Conservation (phyloP, 768 basidiomycete species). For the Lactifluus rugatus region DNA sequence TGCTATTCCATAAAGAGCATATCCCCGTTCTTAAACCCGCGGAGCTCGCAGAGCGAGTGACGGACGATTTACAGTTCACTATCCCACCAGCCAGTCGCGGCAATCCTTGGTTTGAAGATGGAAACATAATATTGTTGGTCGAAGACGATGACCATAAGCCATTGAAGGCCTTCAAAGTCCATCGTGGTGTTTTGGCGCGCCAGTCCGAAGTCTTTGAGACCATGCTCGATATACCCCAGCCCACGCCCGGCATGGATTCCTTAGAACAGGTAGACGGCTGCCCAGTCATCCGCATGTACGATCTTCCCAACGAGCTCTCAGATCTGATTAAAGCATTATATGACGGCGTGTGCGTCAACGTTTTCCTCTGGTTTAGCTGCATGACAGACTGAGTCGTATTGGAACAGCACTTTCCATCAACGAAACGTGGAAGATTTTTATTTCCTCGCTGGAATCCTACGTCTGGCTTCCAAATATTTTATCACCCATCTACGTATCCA, state of each 20-base stretch:
- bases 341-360: conserved; percentile 41
- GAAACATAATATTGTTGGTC: conserved; percentile 42
- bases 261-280: conserved; percentile 36
- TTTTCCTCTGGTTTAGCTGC: conserved; percentile 2
- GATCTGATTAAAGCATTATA: conserved; percentile 45
- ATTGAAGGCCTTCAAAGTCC: conserved; percentile 42
- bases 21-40: background rate
- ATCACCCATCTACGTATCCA: conserved; percentile 42
- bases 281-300: conserved; percentile 45
- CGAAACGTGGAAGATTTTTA: conserved; percentile 42
- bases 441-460: conserved; percentile 46
- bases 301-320: conserved; percentile 39
- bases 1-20: background rate
- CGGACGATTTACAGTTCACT: conserved; percentile 1
- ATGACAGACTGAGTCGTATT: background rate
- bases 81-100: conserved; percentile 20
- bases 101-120: conserved; percentile 53
- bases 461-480: conserved; percentile 52
- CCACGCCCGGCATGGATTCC: conserved; percentile 20
- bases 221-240: conserved; percentile 44
- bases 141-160: conserved; percentile 25
- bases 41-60: background rate
- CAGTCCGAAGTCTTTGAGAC: conserved; percentile 49
- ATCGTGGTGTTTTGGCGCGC: conserved; percentile 35
- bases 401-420: conserved; percentile 32